Evolutionary conservation across 768 basidiomycete genomes (phyloP).

Genomic region (Plicaturopsis crispa): DNA sequence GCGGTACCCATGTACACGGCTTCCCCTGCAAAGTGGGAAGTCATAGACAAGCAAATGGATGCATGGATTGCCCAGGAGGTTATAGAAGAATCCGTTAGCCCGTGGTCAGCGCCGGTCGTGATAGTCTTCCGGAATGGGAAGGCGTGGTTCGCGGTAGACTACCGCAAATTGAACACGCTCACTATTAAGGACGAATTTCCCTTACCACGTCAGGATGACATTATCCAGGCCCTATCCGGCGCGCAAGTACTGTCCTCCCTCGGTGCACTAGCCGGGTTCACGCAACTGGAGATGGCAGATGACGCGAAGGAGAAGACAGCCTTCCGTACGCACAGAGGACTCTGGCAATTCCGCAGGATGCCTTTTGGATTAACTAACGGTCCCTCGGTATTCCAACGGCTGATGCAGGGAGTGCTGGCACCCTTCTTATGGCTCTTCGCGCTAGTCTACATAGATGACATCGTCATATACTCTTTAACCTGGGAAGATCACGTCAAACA

Average conservation of each 20-base stretch:
- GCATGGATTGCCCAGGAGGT: neutral
- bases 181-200: constrained; percentile 18
- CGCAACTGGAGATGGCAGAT: constrained; percentile 7
- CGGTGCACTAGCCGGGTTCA: constrained; percentile 17
- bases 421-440: constrained; percentile 31
- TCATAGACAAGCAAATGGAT: constrained; percentile 22
- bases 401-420: constrained; percentile 29
- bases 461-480: constrained; percentile 23
- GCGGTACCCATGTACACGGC: constrained; percentile 16
- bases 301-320: neutral
- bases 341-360: constrained; percentile 3
- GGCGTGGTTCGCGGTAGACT: neutral
- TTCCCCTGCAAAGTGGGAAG: constrained; percentile 21
- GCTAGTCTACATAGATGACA: constrained; percentile 35
- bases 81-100: constrained; percentile 2
- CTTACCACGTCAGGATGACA: constrained; percentile 16
- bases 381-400: constrained; percentile 30
- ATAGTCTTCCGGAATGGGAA: constrained; percentile 3
- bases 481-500: constrained; percentile 24
- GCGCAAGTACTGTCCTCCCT: constrained; percentile 9
- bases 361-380: constrained; percentile 13
- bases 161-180: constrained; percentile 10
- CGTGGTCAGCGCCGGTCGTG: constrained; percentile 19
- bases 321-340: constrained; percentile 1
- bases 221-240: constrained; percentile 1